Base-by-base conservation (phyloP, 2,329 filamentous ascomycete species). In the Herpotrichia juniperi region DNA sequence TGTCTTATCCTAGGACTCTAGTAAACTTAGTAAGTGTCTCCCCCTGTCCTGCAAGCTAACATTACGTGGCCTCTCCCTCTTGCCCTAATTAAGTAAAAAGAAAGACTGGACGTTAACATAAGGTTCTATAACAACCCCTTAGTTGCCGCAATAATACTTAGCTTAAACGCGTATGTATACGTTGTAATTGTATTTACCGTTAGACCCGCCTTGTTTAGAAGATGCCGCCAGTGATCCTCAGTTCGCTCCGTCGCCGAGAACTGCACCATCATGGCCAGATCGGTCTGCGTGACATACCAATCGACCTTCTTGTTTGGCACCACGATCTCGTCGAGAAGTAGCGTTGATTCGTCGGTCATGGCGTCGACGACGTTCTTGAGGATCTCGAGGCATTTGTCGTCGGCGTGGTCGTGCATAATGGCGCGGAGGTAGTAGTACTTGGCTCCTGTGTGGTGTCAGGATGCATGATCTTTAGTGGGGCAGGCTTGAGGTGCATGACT, bases 271-370 rank as follows among this genome's bases (percentile, higher is more conserved):
- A 79, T 76, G 2, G 57, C 65, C 6, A 79, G 22, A 52, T 79
- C 77, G 9, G 72, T 48, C 10, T 61, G 56, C 1, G 70, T 57
- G 1, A 71, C 63, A 34, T 71, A 55, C 58, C 61, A 73, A 22
- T 68, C 59, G 1, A 65, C 72, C 3, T 67, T 66, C 3, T 40
- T 57, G 24, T 76, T 59, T 1, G 76, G 74, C 8, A 80, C 39
- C 3, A 79, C 72, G 19, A 75, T 42, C n/a, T 80, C 78, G 47
- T 77, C 74, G 43, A 80, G 74, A 19, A 80, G 53, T 19, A 80
- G 66, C 12, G 63, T 58, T 0, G 75, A 78, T 4, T 72, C 66
- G 0, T 59, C 48, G 1, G 53, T 61, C 62, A 78, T 68, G 1
- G 75, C 76, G 0, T 62, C 51, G 1, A 53, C 53, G 8, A 75